These are phyloP conservation scores for Pythium folliculosum DNA, from an alignment of 352 stramenopile genomes.

Conservation along the genomic window DNA sequence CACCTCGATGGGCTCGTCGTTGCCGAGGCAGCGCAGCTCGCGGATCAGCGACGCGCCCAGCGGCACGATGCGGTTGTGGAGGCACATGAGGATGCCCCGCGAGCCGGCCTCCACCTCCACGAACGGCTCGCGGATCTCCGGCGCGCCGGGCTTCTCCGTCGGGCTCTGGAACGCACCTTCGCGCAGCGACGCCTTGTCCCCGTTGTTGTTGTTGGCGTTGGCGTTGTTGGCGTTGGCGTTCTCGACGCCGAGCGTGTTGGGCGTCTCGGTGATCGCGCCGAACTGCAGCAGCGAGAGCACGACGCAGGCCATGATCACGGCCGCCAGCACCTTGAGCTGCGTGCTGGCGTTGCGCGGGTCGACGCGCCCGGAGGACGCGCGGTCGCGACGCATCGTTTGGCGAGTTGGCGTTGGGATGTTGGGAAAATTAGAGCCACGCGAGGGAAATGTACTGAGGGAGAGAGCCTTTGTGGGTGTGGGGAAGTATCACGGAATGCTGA, in stretches of 20 bases:
- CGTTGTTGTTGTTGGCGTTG: background rate
- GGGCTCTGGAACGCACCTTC: background rate
- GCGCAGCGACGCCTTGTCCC: slow-evolving; percentile 14
- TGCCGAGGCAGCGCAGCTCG: slow-evolving; percentile 31
- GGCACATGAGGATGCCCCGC: slow-evolving; percentile 37
- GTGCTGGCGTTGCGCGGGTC: slow-evolving; percentile 14
- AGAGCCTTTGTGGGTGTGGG: background rate
- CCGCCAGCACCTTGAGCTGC: slow-evolving; percentile 25
- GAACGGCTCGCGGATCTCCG: slow-evolving; percentile 8
- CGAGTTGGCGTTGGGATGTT: background rate
- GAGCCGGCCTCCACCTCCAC: slow-evolving; percentile 20
- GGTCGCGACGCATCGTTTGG: slow-evolving; percentile 20
- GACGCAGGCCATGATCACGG: slow-evolving; percentile 23
- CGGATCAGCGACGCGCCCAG: slow-evolving; percentile 38
- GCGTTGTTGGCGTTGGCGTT: background rate
- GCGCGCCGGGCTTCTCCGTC: slow-evolving; percentile 9
- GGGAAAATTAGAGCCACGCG: background rate
- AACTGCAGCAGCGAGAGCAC: slow-evolving; percentile 25
- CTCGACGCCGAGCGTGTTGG: background rate
- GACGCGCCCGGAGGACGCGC: slow-evolving; percentile 15
- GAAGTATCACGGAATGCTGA: background rate
- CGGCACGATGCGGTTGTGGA: slow-evolving; percentile 33
- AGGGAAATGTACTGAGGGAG: slow-evolving; percentile 9
- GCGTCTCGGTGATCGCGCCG: slow-evolving; percentile 20
- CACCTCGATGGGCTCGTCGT: slow-evolving; percentile 33